A percentile compares a stretch with the other conserved stretches of the same genome.
Evolutionary conservation across 345 rosid species (phyloP).

Genomic region (Clausena lansium): DNA sequence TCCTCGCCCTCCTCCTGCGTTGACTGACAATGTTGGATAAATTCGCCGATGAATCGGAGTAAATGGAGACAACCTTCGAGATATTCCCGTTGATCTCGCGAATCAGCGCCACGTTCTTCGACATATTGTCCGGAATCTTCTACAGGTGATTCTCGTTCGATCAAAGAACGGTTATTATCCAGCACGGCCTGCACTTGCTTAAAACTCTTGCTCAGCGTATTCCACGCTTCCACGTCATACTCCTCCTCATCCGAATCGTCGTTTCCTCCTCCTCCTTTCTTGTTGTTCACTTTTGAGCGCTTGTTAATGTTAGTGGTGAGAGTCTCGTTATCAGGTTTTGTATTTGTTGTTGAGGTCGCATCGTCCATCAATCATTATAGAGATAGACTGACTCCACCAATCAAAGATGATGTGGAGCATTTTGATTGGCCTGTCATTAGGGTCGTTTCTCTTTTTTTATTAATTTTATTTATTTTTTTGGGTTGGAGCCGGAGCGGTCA

Average conservation of each 20-base stretch:
- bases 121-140: conserved; percentile 35
- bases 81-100: conserved; percentile 37
- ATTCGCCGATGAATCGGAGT: conserved; percentile 33
- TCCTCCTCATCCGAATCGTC: conserved; percentile 1
- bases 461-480: too few species aligned
- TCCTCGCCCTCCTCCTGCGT: conserved; percentile 3
- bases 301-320: not conserved
- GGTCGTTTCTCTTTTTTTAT: too few species aligned
- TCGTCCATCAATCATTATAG: conserved; percentile 22
- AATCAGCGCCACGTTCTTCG: conserved; percentile 28
- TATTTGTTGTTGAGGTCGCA: not conserved
- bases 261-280: not conserved
- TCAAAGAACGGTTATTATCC: conserved; percentile 34
- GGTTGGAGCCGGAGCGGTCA: too few species aligned
- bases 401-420: not conserved
- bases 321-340: not conserved
- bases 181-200: conserved; percentile 32
- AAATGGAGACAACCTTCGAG: conserved; percentile 30
- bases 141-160: conserved; percentile 34
- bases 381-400: conserved; percentile 8
- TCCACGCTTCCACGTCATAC: conserved; percentile 38
- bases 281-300: not conserved
- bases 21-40: conserved; percentile 26
- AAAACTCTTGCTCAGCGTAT: conserved; percentile 33
- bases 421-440: not conserved